Evolutionary conservation across 2,329 filamentous ascomycete genomes (phyloP).

Genomic region (Alternaria triticimaculans): DNA sequence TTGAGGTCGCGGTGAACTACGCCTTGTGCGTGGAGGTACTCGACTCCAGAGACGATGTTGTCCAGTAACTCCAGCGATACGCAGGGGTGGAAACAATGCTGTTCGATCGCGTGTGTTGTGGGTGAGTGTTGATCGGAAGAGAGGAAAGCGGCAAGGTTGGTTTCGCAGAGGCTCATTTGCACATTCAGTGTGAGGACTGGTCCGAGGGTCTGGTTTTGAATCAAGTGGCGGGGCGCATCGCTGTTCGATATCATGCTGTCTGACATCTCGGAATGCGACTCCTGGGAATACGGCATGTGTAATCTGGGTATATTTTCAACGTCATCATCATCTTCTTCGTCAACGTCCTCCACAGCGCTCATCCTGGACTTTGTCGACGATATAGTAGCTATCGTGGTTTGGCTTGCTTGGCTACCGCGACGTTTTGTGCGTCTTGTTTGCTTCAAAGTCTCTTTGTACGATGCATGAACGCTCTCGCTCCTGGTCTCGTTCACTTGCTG

Average conservation of each 20-base stretch:
- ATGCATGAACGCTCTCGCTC: conserved; percentile 13
- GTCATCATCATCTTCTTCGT: conserved; percentile 52
- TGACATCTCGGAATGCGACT: conserved; percentile 25
- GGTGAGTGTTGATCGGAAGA: conserved; percentile 32
- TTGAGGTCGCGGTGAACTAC: conserved; percentile 73
- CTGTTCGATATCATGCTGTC: conserved; percentile 49
- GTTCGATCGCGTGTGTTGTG: conserved; percentile 30
- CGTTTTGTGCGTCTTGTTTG: conserved; percentile 30
- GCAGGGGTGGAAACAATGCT: conserved; percentile 68
- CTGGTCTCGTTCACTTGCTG: conserved; percentile 15
- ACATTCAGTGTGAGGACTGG: conserved; percentile 64
- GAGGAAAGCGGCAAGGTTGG: conserved; percentile 67
- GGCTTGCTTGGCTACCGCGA: conserved; percentile 43
- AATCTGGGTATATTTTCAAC: conserved; percentile 56
- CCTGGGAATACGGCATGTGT: conserved; percentile 30
- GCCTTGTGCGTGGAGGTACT: conserved; percentile 67
- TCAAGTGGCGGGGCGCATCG: conserved; percentile 34
- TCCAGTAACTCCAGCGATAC: conserved; percentile 65
- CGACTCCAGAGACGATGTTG: conserved; percentile 66
- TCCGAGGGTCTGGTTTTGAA: conserved; percentile 26
- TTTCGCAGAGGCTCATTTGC: conserved; percentile 71
- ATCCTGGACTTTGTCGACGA: conserved; percentile 52
- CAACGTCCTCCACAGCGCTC: conserved; percentile 45
- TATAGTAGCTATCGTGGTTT: conserved; percentile 48
- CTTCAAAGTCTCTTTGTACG: conserved; percentile 42